These are phyloP conservation scores for Thalassiosira profunda DNA, from an alignment of 108 stramenopile species.

Conservation along the genomic window DNA sequence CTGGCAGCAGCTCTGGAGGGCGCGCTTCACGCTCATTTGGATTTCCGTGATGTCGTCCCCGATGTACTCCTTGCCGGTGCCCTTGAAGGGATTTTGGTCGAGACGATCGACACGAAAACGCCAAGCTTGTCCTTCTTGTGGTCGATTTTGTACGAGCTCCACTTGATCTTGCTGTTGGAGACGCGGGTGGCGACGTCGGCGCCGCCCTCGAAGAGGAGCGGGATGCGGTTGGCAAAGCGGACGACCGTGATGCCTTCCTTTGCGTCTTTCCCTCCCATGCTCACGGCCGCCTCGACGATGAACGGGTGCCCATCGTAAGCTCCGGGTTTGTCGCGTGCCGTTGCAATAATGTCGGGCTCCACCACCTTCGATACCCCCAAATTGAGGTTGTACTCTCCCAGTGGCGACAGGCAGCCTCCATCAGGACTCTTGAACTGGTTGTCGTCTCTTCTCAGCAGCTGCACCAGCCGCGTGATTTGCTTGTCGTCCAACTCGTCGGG, in stretches of 20 bases:
- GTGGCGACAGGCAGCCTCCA: constrained; percentile 90
- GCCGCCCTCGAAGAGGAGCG: constrained; percentile 96
- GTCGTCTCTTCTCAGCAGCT: constrained; percentile 75
- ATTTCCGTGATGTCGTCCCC: constrained; percentile 91
- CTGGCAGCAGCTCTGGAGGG: constrained; percentile 81
- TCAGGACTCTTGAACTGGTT: constrained; percentile 92
- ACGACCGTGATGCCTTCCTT: constrained; percentile 94
- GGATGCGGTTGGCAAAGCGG: constrained; percentile 98
- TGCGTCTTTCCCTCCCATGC: constrained; percentile 92
- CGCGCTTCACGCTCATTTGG: constrained; percentile 79
- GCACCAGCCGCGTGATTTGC: constrained; percentile 85
- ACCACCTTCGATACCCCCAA: constrained; percentile 96
- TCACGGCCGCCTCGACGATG: constrained; percentile 96
- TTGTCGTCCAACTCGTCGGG: constrained; percentile 64
- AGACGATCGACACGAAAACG: constrained; percentile 96
- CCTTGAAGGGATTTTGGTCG: constrained; percentile 99
- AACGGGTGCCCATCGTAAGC: constrained; percentile 97
- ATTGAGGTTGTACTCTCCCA: constrained; percentile 98
- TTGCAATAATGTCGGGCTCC: constrained; percentile 90
- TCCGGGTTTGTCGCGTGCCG: constrained; percentile 71
- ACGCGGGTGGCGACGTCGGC: constrained; percentile 95
- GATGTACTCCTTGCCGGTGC: constrained; percentile 97
- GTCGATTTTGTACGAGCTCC: constrained; percentile 96
- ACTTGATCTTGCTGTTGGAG: constrained; percentile 88
- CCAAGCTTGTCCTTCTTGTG: constrained; percentile 94